Evolutionary conservation across 2,329 filamentous ascomycete genomes (phyloP).

Genomic region (Chlorencoelia australis): DNA sequence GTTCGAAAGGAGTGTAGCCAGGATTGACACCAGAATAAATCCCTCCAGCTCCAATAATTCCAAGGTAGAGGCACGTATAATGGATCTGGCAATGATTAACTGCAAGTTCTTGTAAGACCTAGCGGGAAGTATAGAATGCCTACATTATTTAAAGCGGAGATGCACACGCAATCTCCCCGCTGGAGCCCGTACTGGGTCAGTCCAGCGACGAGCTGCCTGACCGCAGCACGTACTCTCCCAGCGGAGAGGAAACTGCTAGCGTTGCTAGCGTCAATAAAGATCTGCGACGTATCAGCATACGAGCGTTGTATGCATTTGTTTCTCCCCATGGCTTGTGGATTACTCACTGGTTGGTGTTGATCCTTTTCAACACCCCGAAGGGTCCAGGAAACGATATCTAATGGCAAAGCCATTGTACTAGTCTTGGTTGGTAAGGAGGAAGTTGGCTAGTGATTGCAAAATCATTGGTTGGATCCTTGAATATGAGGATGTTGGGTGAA

Average conservation of each 20-base stretch:
- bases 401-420: no score
- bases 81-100: neutral
- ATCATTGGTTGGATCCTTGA: no score
- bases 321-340: neutral
- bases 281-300: conserved; percentile 11
- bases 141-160: conserved; percentile 25
- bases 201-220: conserved; percentile 21
- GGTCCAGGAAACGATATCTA: conserved; percentile 21
- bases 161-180: conserved; percentile 23
- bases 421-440: no score
- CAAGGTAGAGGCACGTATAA: conserved; percentile 9
- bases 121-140: conserved; percentile 13
- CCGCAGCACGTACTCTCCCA: conserved; percentile 17
- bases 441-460: no score
- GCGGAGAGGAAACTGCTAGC: conserved; percentile 18
- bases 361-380: conserved; percentile 17
- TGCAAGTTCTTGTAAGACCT: neutral
- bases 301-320: neutral
- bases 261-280: conserved; percentile 21
- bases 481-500: no score
- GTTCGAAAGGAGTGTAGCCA: conserved; percentile 21
- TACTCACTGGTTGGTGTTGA: conserved; percentile 18
- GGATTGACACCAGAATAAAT: conserved; percentile 23
- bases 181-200: conserved; percentile 20
- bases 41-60: conserved; percentile 22